Conservation (phyloP, 2,329 filamentous ascomycete species). For the Blastomyces gilchristii region DNA sequence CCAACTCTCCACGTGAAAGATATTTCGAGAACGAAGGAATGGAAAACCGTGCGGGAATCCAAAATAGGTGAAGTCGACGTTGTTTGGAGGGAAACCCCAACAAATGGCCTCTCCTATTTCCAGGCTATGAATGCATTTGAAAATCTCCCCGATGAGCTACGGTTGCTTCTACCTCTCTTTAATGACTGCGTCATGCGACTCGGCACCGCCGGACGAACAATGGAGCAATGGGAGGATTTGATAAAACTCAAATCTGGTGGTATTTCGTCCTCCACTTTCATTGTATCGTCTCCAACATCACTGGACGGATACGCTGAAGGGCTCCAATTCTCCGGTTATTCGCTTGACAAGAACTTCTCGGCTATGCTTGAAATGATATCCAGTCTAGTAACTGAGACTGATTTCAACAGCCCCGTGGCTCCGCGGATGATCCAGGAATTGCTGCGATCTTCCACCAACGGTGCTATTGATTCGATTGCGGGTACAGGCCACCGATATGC, state of each 20-base stretch:
- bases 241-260: slow-evolving; percentile 96
- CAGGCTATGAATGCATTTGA: slow-evolving; percentile 73
- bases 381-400: slow-evolving; percentile 71
- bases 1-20: slow-evolving; percentile 83
- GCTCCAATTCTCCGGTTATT: slow-evolving; percentile 72
- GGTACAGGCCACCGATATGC: slow-evolving; percentile 84
- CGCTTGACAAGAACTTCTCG: slow-evolving; percentile 78
- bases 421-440: slow-evolving; percentile 75
- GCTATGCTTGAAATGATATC: slow-evolving; percentile 82
- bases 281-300: slow-evolving; percentile 65
- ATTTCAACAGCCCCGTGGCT: slow-evolving; percentile 77
- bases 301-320: slow-evolving; percentile 66
- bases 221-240: slow-evolving; percentile 89
- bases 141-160: slow-evolving; percentile 71
- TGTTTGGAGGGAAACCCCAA: slow-evolving; percentile 86
- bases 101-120: slow-evolving; percentile 94
- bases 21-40: slow-evolving; percentile 69
- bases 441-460: slow-evolving; percentile 75
- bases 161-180: slow-evolving; percentile 78
- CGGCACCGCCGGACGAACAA: slow-evolving; percentile 74
- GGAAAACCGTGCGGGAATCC: slow-evolving; percentile 54
- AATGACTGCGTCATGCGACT: slow-evolving; percentile 87
- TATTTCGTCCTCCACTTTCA: slow-evolving; percentile 72
- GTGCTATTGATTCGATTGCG: slow-evolving; percentile 83
- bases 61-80: slow-evolving; percentile 55